Evolutionary conservation across 768 basidiomycete species (phyloP), one percentile per base, ranked within the genome.

Genomic region (Xerocomus brunneocitrinus): DNA sequence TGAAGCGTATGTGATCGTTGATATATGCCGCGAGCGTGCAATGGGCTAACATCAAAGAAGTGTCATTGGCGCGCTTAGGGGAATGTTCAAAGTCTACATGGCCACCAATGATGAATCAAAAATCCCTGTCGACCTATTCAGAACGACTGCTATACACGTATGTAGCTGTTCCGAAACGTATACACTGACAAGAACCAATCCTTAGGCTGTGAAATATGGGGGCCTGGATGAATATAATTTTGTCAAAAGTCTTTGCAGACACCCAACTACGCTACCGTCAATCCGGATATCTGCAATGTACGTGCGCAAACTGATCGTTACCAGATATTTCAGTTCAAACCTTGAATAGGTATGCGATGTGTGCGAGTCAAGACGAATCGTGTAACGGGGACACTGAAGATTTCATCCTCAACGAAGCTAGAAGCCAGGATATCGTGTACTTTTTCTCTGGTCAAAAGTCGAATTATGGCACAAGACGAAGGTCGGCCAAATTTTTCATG

Each of bases 91-190:
- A 34, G 72, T 79, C 28, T 91, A 84, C 66, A 67, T 87, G 61
- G 76, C 81, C 54, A 88, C 83, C 13, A 81, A 82, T 8, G 89
- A 95, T 63, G 82, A 87, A 60, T 85, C 85, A 0, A 74, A 70
- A 49, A 90, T 98, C 58, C 90, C 91, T 7, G 79, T 83, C 27
- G 95, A 98, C 71, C 71, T 98, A 43, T 79, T 87, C 59, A 63
- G 74, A 28, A 70, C 77, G 39, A 81, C 81, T 39, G 85, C 76
- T 67, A 60, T 65, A 28, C 75, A 71, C 47, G 86, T 87, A 58
- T 14, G 79, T 64, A 13, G 35, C 40, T 30, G n/a, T 25, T 48
- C 14, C 8, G 30, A 47, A 28, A 25, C 27, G 5, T 61, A 12
- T 41, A 46, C 40, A 35, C 22, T 47, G 35, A 49, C 36, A 48